Evolutionary conservation across 805 yeast genomes (phyloP).

Genomic region (Kluyveromyces dobzhanskii): DNA sequence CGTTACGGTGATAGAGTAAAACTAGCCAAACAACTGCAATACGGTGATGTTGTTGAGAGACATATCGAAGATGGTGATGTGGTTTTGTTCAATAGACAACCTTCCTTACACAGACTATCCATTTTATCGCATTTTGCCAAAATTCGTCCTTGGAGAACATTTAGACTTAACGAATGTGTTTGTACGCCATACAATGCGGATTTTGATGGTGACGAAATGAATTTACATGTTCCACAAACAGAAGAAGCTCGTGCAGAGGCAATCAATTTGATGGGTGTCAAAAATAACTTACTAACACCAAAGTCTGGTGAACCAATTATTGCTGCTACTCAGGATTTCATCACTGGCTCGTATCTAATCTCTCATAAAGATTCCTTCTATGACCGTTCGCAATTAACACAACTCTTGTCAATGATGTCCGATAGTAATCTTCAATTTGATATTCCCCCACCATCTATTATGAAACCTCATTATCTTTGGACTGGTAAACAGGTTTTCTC

Average conservation of each 20-base stretch:
- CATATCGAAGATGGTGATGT: conserved; percentile 97
- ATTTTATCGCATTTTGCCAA: conserved; percentile 94
- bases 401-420: conserved; percentile 88
- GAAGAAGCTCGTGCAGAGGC: conserved; percentile 99
- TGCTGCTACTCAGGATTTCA: conserved; percentile 99
- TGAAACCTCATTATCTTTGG: conserved; percentile 88
- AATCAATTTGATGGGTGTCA: conserved; percentile 96
- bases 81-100: conserved; percentile 94
- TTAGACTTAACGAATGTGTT: conserved; percentile 94
- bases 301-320: conserved; percentile 98
- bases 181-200: conserved; percentile 99
- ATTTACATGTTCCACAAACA: conserved; percentile 96
- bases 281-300: conserved; percentile 88
- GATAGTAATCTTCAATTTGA: conserved; percentile 86
- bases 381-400: conserved; percentile 78
- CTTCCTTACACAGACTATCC: conserved; percentile 90
- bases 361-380: conserved; percentile 90
- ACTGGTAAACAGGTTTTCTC: conserved; percentile 96
- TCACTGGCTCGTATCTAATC: conserved; percentile 89
- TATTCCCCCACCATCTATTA: conserved; percentile 88
- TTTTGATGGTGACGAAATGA: conserved; percentile 99
- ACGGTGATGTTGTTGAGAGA: conserved; percentile 93
- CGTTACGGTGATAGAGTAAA: conserved; percentile 79
- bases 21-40: conserved; percentile 64
- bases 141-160: conserved; percentile 96